Conservation (phyloP, 805 yeast genomes). For the Nakazawaea anatomiae region DNA sequence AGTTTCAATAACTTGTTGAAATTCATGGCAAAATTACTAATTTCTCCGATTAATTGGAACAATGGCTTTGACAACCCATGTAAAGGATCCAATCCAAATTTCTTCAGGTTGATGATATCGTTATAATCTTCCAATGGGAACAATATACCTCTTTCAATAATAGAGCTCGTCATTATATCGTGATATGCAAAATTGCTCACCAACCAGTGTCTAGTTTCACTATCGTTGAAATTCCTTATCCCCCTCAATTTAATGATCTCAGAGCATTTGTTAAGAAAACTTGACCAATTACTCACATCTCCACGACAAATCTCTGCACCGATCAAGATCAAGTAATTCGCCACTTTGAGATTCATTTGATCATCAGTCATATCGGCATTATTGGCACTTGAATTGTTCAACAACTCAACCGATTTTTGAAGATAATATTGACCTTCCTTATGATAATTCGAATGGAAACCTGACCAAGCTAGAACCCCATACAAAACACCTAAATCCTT, state of each 20-base stretch:
- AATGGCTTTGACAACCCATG: constrained; percentile 68
- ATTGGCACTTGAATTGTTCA: constrained; percentile 19
- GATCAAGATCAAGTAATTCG: constrained; percentile 60
- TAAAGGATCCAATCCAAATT: constrained; percentile 57
- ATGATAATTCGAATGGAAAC: constrained; percentile 29
- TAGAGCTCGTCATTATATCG: constrained; percentile 63
- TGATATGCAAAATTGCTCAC: constrained; percentile 77
- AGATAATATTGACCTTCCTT: constrained; percentile 38
- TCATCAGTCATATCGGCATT: constrained; percentile 15
- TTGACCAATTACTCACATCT: constrained; percentile 72
- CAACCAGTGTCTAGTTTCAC: constrained; percentile 64
- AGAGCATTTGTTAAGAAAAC: constrained; percentile 60
- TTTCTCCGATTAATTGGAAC: constrained; percentile 62
- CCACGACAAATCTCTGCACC: constrained; percentile 85
- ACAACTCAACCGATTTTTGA: constrained; percentile 38
- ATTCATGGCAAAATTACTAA: constrained; percentile 53
- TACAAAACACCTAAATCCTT: constrained; percentile 43
- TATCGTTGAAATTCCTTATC: constrained; percentile 38
- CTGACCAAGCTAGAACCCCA: constrained; percentile 51
- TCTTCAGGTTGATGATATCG: constrained; percentile 34
- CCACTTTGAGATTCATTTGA: constrained; percentile 41
- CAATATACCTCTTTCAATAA: constrained; percentile 55
- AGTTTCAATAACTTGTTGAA: constrained; percentile 32
- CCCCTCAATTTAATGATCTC: constrained; percentile 55
- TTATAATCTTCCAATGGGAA: constrained; percentile 60